Base-by-base conservation (phyloP, 2,329 filamentous ascomycete genomes). In the Cytospora piceicola region DNA sequence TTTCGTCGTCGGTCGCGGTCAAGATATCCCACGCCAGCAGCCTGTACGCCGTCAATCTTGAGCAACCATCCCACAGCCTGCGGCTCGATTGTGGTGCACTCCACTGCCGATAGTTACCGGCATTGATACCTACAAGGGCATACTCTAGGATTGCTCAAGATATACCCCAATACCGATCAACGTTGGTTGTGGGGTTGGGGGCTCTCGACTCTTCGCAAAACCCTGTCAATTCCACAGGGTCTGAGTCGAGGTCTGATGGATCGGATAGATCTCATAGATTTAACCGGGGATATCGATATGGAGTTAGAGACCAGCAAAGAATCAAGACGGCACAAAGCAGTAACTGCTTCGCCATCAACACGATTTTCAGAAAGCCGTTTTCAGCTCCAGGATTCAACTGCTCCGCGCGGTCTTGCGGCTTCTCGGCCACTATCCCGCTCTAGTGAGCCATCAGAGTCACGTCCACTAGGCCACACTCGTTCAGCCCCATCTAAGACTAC, bases 311-410 rank as follows among this genome's bases (percentile, higher is more conserved):
- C 36, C 32, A 34, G 27, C 42, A 52, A 20, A 32, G 63, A 39
- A 55, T 27, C 12, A 27, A 30, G 36, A 14, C 52, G 51, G 34
- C 24, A 55, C 15, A 46, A n/a, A 29, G 66, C 32, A 36, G 24
- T 36, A 11, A 56, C 58, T 46, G 20, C 60, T 27, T 59, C 65
- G 30, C 58, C 36, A 4, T 54, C 54, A 17, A 32, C 30, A 30
- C 59, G 39, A 1, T 66, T 64, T 30, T 66, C 61, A 32, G 64
- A 63, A n/a, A 66, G 60, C 60, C 63, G 64, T 55, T 66, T 64
- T 27, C 60, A 64, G 24, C 52, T 61, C n/a, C 55, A 67, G 15
- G 63, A 67, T n/a, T 22, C 55, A 46, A 14, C 52, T 42, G 22
- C 55, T 29, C 49, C 39, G 5, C 42, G 30, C 55, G 60, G 56